These are phyloP conservation scores for Colletotrichum siamense DNA, from an alignment of 2,329 filamentous ascomycete genomes.

Conservation along the genomic window DNA sequence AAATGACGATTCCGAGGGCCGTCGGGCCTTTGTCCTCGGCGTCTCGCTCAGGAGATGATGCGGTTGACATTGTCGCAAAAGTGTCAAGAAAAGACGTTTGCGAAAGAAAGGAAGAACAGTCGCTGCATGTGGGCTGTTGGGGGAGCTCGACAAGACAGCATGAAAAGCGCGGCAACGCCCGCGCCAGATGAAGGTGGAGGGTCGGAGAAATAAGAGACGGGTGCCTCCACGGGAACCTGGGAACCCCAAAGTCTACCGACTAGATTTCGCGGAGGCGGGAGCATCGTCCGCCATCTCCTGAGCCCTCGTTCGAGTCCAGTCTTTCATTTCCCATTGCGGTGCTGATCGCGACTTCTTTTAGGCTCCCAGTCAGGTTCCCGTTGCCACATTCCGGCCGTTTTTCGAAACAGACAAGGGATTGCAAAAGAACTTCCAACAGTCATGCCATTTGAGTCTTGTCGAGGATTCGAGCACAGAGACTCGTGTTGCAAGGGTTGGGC, in stretches of 20 bases:
- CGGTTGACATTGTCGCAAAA: neutral
- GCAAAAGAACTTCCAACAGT: neutral
- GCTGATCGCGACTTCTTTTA: neutral
- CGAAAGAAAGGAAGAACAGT: neutral
- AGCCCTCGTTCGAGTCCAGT: neutral
- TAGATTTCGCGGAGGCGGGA: neutral
- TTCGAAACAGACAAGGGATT: neutral
- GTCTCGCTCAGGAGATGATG: neutral
- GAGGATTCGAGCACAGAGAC: neutral
- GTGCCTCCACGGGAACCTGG: neutral
- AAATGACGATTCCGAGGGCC: slow-evolving; percentile 34
- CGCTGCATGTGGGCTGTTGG: too few species aligned
- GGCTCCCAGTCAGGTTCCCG: neutral
- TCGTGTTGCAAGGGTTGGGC: neutral
- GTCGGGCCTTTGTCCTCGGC: slow-evolving; percentile 31
- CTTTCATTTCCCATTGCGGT: neutral
- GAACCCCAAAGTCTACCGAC: neutral
- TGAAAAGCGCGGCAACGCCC: neutral
- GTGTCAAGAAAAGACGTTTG: neutral
- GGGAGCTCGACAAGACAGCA: neutral
- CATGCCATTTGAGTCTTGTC: neutral
- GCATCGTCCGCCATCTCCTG: neutral
- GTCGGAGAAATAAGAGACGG: neutral
- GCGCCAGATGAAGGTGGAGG: neutral
- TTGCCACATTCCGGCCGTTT: neutral